A percentile compares a stretch with the other conserved stretches of the same genome.
Conservation (phyloP, 768 basidiomycete genomes). For the Lepiota venenata region DNA sequence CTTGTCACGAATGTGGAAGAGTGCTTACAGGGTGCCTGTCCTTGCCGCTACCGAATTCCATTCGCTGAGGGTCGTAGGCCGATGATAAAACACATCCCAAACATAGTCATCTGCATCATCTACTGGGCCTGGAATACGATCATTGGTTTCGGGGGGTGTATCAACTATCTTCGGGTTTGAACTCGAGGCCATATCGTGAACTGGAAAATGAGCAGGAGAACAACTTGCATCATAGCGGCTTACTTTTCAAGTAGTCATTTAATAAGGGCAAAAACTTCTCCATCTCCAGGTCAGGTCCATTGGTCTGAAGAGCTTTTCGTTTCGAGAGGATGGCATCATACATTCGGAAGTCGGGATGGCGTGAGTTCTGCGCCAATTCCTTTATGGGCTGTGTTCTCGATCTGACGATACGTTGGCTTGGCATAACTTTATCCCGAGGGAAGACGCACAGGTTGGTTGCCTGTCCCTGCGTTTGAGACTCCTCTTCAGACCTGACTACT, state of each 20-base stretch:
- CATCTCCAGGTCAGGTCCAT: constrained; percentile 54
- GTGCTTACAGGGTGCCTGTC: constrained; percentile 64
- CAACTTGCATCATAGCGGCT: constrained; percentile 16
- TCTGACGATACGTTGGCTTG: constrained; percentile 27
- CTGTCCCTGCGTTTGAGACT: constrained; percentile 22
- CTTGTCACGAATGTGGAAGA: not conserved
- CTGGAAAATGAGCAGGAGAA: constrained; percentile 12
- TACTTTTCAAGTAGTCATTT: constrained; percentile 69
- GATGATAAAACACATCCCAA: constrained; percentile 81
- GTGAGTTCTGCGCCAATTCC: constrained; percentile 31
- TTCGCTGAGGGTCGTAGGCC: constrained; percentile 55
- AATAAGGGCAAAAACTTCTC: constrained; percentile 77
- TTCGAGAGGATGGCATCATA: constrained; percentile 64
- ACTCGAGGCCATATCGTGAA: constrained; percentile 19
- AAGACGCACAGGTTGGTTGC: constrained; percentile 41
- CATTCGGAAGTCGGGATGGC: constrained; percentile 51
- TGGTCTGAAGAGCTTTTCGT: constrained; percentile 21
- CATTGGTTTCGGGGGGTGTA: constrained; percentile 11
- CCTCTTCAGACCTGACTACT: constrained; percentile 35
- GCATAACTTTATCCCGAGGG: not conserved
- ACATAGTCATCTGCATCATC: constrained; percentile 59
- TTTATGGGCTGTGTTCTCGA: constrained; percentile 54
- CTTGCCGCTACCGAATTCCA: constrained; percentile 46
- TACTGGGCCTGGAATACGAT: constrained; percentile 7
- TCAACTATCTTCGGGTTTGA: constrained; percentile 1